These are phyloP conservation scores for Aspergillus versicolor DNA, from an alignment of 2,329 filamentous ascomycete species.

Conservation along the genomic window DNA sequence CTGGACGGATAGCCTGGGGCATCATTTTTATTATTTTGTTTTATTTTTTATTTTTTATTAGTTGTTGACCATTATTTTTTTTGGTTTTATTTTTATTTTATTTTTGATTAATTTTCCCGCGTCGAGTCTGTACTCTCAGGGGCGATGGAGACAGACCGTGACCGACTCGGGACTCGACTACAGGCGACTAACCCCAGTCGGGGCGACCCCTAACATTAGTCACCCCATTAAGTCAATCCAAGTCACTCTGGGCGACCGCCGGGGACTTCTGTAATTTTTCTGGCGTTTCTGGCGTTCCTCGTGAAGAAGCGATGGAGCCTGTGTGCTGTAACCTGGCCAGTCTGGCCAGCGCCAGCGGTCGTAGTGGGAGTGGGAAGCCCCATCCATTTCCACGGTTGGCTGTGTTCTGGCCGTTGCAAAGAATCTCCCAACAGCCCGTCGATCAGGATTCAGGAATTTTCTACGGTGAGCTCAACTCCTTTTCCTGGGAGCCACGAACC, in stretches of 20 bases:
- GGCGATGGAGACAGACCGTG: slow-evolving; percentile 1
- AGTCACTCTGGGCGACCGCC: neutral
- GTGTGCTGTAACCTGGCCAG: neutral
- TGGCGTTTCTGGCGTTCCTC: slow-evolving; percentile 1
- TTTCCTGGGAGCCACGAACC: neutral
- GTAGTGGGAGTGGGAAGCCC: neutral
- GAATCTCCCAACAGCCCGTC: neutral
- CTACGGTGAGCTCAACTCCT: neutral
- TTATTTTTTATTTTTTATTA: neutral
- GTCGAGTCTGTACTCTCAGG: neutral
- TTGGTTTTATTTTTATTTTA: neutral
- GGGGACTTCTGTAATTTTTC: neutral
- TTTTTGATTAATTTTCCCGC: neutral
- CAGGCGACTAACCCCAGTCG: neutral
- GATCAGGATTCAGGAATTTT: neutral
- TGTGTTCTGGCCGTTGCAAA: slow-evolving; percentile 7
- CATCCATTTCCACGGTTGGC: slow-evolving; percentile 9
- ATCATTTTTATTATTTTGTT: neutral
- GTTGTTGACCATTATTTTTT: too few relatives aligned
- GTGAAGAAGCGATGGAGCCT: neutral
- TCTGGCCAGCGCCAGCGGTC: neutral
- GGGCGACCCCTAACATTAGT: slow-evolving; percentile 4
- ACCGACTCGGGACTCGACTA: slow-evolving; percentile 4
- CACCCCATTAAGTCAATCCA: neutral
- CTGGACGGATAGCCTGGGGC: neutral